Conservation (phyloP, 106 monocot species). For the Dendrobium officinale region DNA sequence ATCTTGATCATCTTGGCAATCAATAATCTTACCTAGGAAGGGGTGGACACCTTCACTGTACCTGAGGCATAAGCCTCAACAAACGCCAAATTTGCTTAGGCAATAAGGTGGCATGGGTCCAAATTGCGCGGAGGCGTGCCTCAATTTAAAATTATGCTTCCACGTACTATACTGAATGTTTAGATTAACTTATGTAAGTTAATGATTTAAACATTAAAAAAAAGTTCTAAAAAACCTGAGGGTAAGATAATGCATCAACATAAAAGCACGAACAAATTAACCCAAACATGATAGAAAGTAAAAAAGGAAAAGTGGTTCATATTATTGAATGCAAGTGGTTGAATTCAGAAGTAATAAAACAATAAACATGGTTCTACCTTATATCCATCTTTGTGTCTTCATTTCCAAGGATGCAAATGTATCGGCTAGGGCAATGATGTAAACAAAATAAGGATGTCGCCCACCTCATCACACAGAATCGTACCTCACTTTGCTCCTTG, state of each 20-base stretch:
- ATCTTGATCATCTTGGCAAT: background rate
- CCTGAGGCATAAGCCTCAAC: background rate
- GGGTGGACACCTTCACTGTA: background rate
- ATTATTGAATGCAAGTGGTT: background rate
- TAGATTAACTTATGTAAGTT: background rate
- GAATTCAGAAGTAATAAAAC: background rate
- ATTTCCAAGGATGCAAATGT: slow-evolving; percentile 93
- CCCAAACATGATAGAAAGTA: background rate
- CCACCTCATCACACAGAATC: slow-evolving; percentile 92
- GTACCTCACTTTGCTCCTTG: slow-evolving; percentile 92
- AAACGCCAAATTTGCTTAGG: no score
- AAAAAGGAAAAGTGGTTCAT: background rate
- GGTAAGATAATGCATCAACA: background rate
- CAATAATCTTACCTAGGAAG: background rate
- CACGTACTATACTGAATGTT: background rate
- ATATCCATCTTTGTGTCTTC: slow-evolving; percentile 81
- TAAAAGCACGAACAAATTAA: background rate
- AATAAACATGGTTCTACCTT: slow-evolving; percentile 34
- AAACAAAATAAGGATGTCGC: slow-evolving; percentile 68
- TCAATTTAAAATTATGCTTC: background rate
- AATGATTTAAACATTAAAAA: background rate
- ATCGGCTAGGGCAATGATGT: slow-evolving; percentile 78
- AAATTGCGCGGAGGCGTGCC: no score
- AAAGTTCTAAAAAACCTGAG: background rate
- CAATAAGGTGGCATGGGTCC: no score